Conservation (phyloP, 176 grass and related monocot species). For the Poa pratensis region DNA sequence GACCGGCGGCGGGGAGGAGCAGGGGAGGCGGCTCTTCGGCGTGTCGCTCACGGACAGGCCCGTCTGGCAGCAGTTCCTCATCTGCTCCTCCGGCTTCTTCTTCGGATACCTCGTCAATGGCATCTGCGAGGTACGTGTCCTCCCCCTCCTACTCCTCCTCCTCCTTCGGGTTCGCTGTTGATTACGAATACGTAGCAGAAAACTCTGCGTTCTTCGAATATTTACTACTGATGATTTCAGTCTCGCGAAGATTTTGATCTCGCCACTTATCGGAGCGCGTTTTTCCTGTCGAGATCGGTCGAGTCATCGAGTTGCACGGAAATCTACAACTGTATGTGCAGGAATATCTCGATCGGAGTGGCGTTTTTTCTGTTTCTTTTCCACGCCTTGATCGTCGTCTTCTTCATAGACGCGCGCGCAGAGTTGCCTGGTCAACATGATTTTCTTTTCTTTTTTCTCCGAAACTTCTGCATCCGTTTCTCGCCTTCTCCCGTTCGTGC, state of each 20-base stretch:
- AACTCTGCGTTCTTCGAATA: neutral
- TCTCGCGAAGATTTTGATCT: too few relatives aligned
- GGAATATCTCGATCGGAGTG: too few relatives aligned
- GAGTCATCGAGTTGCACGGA: too few relatives aligned
- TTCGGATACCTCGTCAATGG: conserved; percentile 97
- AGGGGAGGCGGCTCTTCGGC: conserved; percentile 71
- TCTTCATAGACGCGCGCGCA: neutral
- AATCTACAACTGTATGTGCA: too few relatives aligned
- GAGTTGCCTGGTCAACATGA: neutral
- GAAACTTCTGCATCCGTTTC: neutral
- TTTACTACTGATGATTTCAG: too few relatives aligned
- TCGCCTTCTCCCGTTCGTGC: neutral
- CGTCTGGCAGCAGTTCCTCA: conserved; percentile 88
- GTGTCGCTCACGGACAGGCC: conserved; percentile 71
- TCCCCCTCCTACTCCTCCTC: neutral
- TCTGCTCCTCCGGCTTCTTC: conserved; percentile 93
- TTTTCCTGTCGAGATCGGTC: too few relatives aligned
- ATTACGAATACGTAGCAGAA: neutral
- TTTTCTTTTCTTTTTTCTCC: neutral
- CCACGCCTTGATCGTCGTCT: neutral
- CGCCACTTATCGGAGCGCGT: too few relatives aligned
- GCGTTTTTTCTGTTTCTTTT: neutral
- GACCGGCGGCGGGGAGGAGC: conserved; percentile 62
- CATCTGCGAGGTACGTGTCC: conserved; percentile 75
- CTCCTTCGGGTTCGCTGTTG: neutral